Base-by-base conservation (phyloP, 352 stramenopile species). In the Pythium guiyangense region DNA sequence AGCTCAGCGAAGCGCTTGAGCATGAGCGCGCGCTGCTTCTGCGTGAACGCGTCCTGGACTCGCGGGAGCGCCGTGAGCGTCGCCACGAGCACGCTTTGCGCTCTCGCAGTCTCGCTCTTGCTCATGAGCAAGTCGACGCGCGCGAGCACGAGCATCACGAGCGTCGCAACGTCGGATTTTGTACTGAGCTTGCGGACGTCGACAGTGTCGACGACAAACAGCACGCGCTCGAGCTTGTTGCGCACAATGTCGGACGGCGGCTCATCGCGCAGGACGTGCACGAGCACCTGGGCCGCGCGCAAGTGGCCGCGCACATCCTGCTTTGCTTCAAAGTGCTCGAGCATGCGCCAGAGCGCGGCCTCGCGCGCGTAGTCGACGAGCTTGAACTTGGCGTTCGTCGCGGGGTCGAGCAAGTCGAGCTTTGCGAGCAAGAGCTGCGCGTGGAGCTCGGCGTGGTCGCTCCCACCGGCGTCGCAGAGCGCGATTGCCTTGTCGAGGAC, bases 301-400 rank as follows among this genome's bases (percentile, higher is more conserved):
- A 89, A 42, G 20, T 79, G 68, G 10, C 76, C 72, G 25, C 61
- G 74, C 27, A 83, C 59, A 12, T 63, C 54, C 6, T 62, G 70
- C 51, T 81, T 84, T 15, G 63, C 54, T n/a, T 71, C 66, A 60
- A 88, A 88, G 55, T 80, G 77, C 26, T 76, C 63, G n/a, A 79
- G 63, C 17, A 56, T 63, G 18, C 59, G 54, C 63, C 63, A 73
- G 26, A 86, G 64, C 47, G 81, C 69, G 2, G 63, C 25, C 25
- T 65, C 43, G 18, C 62, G 52, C 20, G 69, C 42, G 31, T 57
- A 61, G 22, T 26, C 20, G 8, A 53, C 42, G 22, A 59, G 45
- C 42, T 56, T 49, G 27, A 67, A 63, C 40, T 47, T 63, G 4
- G 57, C 31, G 35, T 63, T 63, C 25, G 40, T 46, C 22, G 56